These are phyloP conservation scores for Niebla homalea DNA, from an alignment of 495 filamentous ascomycete genomes.

Conservation along the genomic window DNA sequence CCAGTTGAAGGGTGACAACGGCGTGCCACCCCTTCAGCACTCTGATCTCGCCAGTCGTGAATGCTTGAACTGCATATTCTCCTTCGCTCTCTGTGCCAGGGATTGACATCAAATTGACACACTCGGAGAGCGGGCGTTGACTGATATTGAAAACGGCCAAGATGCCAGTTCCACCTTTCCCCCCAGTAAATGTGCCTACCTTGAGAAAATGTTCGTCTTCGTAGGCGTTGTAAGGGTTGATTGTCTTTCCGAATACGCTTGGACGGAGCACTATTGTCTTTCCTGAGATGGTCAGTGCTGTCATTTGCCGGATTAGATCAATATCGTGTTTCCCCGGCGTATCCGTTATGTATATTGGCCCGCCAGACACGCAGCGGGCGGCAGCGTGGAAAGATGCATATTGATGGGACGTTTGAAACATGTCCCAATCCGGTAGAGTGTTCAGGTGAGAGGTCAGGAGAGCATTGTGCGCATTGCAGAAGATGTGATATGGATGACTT, in stretches of 20 bases:
- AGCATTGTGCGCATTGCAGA: conserved; percentile 84
- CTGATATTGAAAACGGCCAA: conserved; percentile 77
- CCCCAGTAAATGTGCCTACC: conserved; percentile 57
- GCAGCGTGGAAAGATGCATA: conserved; percentile 79
- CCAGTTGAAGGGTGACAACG: conserved; percentile 45
- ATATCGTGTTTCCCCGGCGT: conserved; percentile 68
- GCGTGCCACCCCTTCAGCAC: conserved; percentile 14
- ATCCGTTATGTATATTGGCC: conserved; percentile 90
- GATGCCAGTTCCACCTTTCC: conserved; percentile 58
- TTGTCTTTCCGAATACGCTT: conserved; percentile 51
- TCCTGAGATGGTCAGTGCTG: conserved; percentile 47
- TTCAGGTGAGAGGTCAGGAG: conserved; percentile 64
- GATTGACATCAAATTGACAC: conserved; percentile 58
- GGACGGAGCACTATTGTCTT: conserved; percentile 69
- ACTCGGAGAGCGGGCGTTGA: conserved; percentile 39
- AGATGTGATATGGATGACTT: conserved; percentile 89
- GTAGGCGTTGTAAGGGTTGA: conserved; percentile 62
- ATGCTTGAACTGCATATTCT: conserved; percentile 58
- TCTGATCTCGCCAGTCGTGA: conserved; percentile 53
- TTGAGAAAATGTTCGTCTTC: conserved; percentile 60
- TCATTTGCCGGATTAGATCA: conserved; percentile 63
- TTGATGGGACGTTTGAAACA: conserved; percentile 83
- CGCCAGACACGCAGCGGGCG: conserved; percentile 77
- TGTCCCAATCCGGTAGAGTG: conserved; percentile 89
- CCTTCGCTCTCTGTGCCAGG: conserved; percentile 43